Conservation (phyloP, 2,329 filamentous ascomycete genomes). For the Xylogone sp. region DNA sequence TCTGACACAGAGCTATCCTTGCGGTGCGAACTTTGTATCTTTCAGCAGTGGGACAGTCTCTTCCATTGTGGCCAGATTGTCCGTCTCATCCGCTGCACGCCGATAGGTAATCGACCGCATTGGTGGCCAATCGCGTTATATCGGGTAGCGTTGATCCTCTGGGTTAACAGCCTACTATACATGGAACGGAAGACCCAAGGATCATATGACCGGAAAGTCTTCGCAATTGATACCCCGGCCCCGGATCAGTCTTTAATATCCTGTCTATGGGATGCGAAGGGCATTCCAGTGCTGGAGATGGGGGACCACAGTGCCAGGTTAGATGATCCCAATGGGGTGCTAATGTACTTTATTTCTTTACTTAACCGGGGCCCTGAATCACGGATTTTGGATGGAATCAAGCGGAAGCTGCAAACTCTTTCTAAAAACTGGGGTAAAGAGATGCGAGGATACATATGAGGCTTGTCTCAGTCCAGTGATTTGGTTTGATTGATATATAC, state of each 20-base stretch:
- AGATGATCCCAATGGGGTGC: slow-evolving; percentile 42
- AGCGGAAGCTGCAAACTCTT: slow-evolving; percentile 45
- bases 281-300: slow-evolving; percentile 47
- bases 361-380: slow-evolving; percentile 48
- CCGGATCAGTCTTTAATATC: slow-evolving; percentile 45
- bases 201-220: slow-evolving; percentile 33
- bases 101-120: slow-evolving; percentile 54
- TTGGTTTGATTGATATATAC: no score
- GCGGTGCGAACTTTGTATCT: slow-evolving; percentile 61
- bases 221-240: slow-evolving; percentile 46
- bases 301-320: slow-evolving; percentile 43
- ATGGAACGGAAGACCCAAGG: slow-evolving; percentile 34
- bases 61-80: slow-evolving; percentile 67
- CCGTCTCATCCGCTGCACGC: slow-evolving; percentile 57
- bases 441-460: no score
- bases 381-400: slow-evolving; percentile 50
- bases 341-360: slow-evolving; percentile 48
- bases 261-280: slow-evolving; percentile 50
- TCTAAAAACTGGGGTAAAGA: slow-evolving; percentile 24
- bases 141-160: slow-evolving; percentile 59
- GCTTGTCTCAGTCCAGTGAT: no score
- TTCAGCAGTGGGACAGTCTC: slow-evolving; percentile 58
- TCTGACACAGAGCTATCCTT: slow-evolving; percentile 46
- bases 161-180: slow-evolving; percentile 55
- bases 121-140: slow-evolving; percentile 73